phyloP scores from a whole-genome alignment of 192 early-diverging fungal species.

The Thamnidium elegans region DNA sequence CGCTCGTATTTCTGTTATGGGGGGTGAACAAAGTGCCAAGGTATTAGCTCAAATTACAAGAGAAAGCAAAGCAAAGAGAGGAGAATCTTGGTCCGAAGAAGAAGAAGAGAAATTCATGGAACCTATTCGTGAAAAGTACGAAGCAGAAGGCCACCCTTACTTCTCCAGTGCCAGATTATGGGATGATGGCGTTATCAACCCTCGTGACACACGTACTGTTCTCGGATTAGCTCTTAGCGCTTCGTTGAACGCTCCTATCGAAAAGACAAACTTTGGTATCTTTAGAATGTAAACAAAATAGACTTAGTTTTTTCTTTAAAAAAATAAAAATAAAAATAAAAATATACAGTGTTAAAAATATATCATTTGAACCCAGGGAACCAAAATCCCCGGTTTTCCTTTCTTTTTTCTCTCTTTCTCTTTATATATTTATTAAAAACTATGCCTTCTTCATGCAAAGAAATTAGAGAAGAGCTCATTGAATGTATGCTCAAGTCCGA shows the following conservation, averaged over 20 bases:
- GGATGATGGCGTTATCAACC: slow-evolving; percentile 96
- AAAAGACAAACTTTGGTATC: slow-evolving; percentile 83
- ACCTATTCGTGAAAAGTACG: slow-evolving; percentile 82
- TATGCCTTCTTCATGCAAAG: slow-evolving; percentile 61
- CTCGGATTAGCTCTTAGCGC: slow-evolving; percentile 84
- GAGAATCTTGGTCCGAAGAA: slow-evolving; percentile 69
- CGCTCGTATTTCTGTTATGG: slow-evolving; percentile 94
- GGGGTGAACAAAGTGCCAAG: slow-evolving; percentile 92
- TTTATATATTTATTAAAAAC: neutral
- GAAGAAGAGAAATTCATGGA: slow-evolving; percentile 80
- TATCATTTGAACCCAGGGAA: neutral
- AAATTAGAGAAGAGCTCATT: slow-evolving; percentile 50
- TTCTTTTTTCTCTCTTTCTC: slow-evolving; percentile 5
- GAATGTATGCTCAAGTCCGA: slow-evolving; percentile 59
- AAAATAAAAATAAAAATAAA: too few species aligned
- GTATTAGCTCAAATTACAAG: slow-evolving; percentile 87
- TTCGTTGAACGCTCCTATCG: slow-evolving; percentile 67
- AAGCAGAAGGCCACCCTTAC: slow-evolving; percentile 94
- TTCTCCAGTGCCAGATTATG: slow-evolving; percentile 85
- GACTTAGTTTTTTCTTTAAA: too few species aligned
- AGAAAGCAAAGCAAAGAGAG: slow-evolving; percentile 77
- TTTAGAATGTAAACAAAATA: slow-evolving; percentile 84
- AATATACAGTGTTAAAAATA: too few species aligned
- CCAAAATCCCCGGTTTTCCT: neutral
- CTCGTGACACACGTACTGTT: slow-evolving; percentile 81